Evolutionary conservation across 305 asterid species (phyloP), one percentile per base, ranked within the genome.

Genomic region (Rubia peregrina): DNA sequence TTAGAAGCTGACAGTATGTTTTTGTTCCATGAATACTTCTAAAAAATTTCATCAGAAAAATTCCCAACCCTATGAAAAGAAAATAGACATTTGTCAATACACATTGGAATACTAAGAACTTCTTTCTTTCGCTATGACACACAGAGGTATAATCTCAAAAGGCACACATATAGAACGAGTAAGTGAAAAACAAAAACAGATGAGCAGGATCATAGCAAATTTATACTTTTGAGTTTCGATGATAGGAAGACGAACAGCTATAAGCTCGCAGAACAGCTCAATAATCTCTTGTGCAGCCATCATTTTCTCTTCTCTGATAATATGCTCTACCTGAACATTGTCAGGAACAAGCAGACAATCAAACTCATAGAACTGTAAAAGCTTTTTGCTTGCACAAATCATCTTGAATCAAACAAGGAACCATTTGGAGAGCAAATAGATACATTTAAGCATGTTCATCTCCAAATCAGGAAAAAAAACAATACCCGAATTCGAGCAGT

Each of bases 281-380:
- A 92, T 77, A 67, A 95, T 92, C 85, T 92, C 99, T 84, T 95
- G 99, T 30, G 99, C 97, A 17, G 97, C 97, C 90, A 85, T 82
- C 98, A 89, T 95, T 83, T 88, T 95, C 92, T 95, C 99, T 75
- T 95, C 98, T 81, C 98, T 80, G 66, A 95, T 83, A 38, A 95
- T 90, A 80, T 94, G 98, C 83, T 94, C 99, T 4, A 94, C 98
- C 99, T 94, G 74, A 69, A 9, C 67, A 74, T 61, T 63, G 72
- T 41, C 51, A 61, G 63, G 30, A 69, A 56, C 65, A 24, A 63
- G 21, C 64, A 70, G 9, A 72, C 10, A 60, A 38, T 26, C 44
- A 73, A 14, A 53, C 16, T 41, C 3, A 3, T 16, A 16, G 55
- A 40, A 53, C 17, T 22, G 36, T 43, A 14, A 38, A 38, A 42